Percentiles rank a stretch among this genome's conserved stretches.
Evolutionary conservation across 2,329 filamentous ascomycete species (phyloP).

Genomic region (Diaporthe ilicicola): DNA sequence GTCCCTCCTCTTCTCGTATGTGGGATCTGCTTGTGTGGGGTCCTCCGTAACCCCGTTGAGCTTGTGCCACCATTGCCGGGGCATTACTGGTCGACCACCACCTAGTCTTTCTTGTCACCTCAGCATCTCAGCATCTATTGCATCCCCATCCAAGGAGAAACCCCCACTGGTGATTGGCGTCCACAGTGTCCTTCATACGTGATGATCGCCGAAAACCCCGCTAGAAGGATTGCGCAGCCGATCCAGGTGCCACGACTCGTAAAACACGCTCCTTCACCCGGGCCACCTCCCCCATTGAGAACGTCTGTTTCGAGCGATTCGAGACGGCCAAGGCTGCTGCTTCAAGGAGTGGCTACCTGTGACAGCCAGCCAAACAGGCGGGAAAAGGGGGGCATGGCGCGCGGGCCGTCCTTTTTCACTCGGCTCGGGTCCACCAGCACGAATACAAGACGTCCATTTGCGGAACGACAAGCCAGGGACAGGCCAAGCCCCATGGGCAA

Average conservation of each 20-base stretch:
- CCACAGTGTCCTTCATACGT: slow-evolving; percentile 5
- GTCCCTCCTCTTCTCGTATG: slow-evolving; percentile 5
- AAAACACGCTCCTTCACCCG: not conserved
- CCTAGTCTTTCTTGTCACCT: slow-evolving; percentile 6
- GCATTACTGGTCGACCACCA: not conserved
- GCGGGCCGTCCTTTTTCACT: slow-evolving; percentile 23
- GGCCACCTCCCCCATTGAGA: slow-evolving; percentile 9
- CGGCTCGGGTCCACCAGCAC: slow-evolving; percentile 16
- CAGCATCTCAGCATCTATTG: slow-evolving; percentile 1
- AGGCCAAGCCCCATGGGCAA: not conserved
- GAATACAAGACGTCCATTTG: slow-evolving; percentile 24
- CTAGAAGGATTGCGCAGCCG: not conserved
- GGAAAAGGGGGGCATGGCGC: slow-evolving; percentile 24
- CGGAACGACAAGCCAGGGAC: slow-evolving; percentile 14
- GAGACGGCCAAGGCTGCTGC: slow-evolving; percentile 20
- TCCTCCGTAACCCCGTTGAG: slow-evolving; percentile 11
- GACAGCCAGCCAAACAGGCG: slow-evolving; percentile 16
- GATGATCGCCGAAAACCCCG: slow-evolving; percentile 15
- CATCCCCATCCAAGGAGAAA: not conserved
- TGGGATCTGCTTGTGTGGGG: slow-evolving; percentile 20
- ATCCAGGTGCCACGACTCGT: slow-evolving; percentile 22
- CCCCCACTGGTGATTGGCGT: not conserved
- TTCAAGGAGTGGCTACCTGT: slow-evolving; percentile 22
- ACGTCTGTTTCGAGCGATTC: slow-evolving; percentile 20
- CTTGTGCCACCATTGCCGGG: slow-evolving; percentile 11